Evolutionary conservation across 23 red algal species (phyloP), one percentile per base, ranked within the genome.

Genomic region (Gracilaria gracilis): DNA sequence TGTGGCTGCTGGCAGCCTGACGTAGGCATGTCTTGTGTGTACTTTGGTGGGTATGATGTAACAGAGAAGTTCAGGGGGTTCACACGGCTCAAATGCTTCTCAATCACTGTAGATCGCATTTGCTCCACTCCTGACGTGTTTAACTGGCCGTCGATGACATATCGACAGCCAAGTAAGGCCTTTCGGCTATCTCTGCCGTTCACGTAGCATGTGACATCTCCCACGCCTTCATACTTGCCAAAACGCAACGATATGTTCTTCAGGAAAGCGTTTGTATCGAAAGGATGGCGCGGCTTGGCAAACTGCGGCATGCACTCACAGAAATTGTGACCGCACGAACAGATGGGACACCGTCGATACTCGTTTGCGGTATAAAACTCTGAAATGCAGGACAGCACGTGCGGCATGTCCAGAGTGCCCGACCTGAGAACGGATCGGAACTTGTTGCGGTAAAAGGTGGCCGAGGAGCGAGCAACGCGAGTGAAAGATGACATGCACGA

Each of bases 361-460:
- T 77, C 42, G 28, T 77, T 50, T 12, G 72, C 72, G 72, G 72
- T 77, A n/a, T 77, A 51, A 50, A 77, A 77, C 72, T 77, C 72
- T 48, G 72, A 77, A 9, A 77, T 77, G 39, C 72, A 77, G 0
- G 72, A 77, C 72, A 77, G 16, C 2, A 77, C 72, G 39, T 17
- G 72, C 20, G 72, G 72, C 72, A 77, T 77, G 39, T 77, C 72
- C 4, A 77, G 42, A 17, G 40, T 50, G 42, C 72, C 72, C 40
- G 72, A 49, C 23, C 34, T 46, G 25, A 77, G 17, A 25, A 77
- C 42, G 25, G 72, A 77, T 7, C 72, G 72, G 72, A 77, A 77
- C 72, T 77, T 77, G 20, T 77, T 77, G 5, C 72, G 38, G 42
- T 77, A 50, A 28, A 77, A 77, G 25, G 72, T 77, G 21, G 72